phyloP scores from a whole-genome alignment of 2,329 filamentous ascomycete species.

The Penicillium sp. region DNA sequence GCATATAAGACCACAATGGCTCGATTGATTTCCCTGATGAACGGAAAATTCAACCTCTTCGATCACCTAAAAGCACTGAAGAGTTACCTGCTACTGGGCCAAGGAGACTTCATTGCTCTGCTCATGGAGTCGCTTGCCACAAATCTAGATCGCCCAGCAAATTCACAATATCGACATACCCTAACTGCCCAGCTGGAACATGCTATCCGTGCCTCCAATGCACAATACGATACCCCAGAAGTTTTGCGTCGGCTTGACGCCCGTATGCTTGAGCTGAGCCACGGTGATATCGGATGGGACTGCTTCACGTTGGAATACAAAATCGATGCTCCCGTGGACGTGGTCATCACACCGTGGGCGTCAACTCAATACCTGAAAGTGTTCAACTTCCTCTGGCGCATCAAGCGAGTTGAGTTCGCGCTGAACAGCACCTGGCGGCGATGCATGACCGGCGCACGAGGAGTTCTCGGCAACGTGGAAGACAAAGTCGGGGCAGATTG shows the following conservation, averaged over 20 bases:
- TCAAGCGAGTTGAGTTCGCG: conserved; percentile 96
- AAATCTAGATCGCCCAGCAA: conserved; percentile 92
- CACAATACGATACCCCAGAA: conserved; percentile 89
- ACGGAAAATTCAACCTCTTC: conserved; percentile 89
- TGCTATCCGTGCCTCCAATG: conserved; percentile 93
- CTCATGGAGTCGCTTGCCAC: conserved; percentile 94
- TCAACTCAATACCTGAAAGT: conserved; percentile 97
- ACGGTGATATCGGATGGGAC: conserved; percentile 98
- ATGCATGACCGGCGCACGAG: conserved; percentile 90
- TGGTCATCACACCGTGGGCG: conserved; percentile 94
- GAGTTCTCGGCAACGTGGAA: conserved; percentile 78
- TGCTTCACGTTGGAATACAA: conserved; percentile 99
- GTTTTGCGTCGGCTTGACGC: conserved; percentile 89
- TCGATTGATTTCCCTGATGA: conserved; percentile 88
- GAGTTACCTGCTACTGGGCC: conserved; percentile 88
- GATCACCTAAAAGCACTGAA: conserved; percentile 89
- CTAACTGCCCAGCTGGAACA: conserved; percentile 97
- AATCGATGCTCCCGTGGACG: conserved; percentile 92
- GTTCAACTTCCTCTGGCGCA: conserved; percentile 98
- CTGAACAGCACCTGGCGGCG: conserved; percentile 88
- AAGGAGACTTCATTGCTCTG: conserved; percentile 94
- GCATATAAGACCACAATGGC: conserved; percentile 99
- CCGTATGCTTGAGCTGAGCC: conserved; percentile 94
- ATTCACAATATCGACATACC: conserved; percentile 93
- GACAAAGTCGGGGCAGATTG: conserved; percentile 73